Conservation (phyloP, 192 early-diverging fungal species). For the Podila epicladia region DNA sequence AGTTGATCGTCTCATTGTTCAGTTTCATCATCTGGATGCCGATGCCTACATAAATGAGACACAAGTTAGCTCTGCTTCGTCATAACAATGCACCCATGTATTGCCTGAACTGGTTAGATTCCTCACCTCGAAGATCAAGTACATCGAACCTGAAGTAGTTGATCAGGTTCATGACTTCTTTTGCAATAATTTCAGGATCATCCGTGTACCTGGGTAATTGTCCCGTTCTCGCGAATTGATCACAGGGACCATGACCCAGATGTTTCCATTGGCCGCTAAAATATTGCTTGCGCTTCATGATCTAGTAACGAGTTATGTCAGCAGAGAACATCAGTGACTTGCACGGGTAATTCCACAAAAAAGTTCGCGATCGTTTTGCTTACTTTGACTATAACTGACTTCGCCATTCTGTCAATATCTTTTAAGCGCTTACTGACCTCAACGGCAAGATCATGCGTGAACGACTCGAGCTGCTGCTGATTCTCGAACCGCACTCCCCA, state of each 20-base stretch:
- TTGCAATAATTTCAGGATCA: slow-evolving; percentile 53
- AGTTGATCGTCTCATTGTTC: slow-evolving; percentile 29
- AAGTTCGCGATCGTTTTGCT: not conserved
- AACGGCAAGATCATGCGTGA: slow-evolving; percentile 68
- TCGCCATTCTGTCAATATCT: slow-evolving; percentile 62
- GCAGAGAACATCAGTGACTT: too few species aligned
- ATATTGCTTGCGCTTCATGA: slow-evolving; percentile 63
- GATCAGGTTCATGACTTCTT: slow-evolving; percentile 45
- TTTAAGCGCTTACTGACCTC: slow-evolving; percentile 75
- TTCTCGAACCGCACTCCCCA: slow-evolving; percentile 92
- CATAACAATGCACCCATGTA: not conserved
- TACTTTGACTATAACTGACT: slow-evolving; percentile 76
- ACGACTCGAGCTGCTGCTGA: slow-evolving; percentile 71
- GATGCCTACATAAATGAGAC: slow-evolving; percentile 36
- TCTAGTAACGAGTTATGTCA: slow-evolving; percentile 6
- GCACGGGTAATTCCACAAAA: too few species aligned
- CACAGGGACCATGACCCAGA: slow-evolving; percentile 74
- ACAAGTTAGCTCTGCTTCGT: not conserved
- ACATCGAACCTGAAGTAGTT: slow-evolving; percentile 48
- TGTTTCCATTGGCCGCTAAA: slow-evolving; percentile 64
- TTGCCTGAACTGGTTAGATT: not conserved
- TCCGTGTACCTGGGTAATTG: slow-evolving; percentile 59
- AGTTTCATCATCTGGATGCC: slow-evolving; percentile 66
- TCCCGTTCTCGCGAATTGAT: slow-evolving; percentile 64
- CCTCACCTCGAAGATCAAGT: slow-evolving; percentile 56